Base-by-base conservation (phyloP, 176 grass and related monocot genomes). In the Lolium perenne region DNA sequence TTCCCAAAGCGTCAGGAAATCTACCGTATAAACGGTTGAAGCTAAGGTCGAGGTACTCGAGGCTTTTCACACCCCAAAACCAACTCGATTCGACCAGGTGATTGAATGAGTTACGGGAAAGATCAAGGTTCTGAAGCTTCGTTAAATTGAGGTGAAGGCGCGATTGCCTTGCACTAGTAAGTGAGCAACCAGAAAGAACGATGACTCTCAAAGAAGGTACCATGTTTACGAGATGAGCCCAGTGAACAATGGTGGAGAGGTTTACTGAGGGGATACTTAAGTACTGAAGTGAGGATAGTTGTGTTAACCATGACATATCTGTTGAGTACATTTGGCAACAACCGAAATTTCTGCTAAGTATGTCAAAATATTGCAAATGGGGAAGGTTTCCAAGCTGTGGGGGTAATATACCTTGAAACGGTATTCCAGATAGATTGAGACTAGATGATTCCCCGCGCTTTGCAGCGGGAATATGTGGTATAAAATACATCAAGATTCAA, bases 1-100 rank as follows among this genome's bases (percentile, higher is more conserved):
- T 4, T 61, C 16, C 46, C 14, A 87, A 26, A 0, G 25, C 29
- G 35, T 21, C 4, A 5, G 79, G 74, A 43, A 89, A 29, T 10
- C 10, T 38, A 4, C 83, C 90, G 0, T 64, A 13, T 3, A 86
- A 57, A 15, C 13, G 0, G 45, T 10, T 59, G 2, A 4, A 0
- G 0, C 0, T 8, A 7, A 92, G 38, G n/a, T 63, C 1, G 1
- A 87, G 47, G 26, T 68, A 55, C 17, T 11, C 16, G 22, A 89
- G 57, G 11, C 46, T 16, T 23, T 51, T 79, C 17, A 84, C 9
- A 51, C 89, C 74, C 83, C 87, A 89, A 14, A 93, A 71, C 87
- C 84, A 90, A 72, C 86, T 40, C 0, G 88, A 82, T 49, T 60
- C 53, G 4, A 48, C 20, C 10, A 22, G 17, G 55, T 71, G n/a